Conservation (phyloP, 1,284 basidiomycete genomes). For the Prillingera fragicola region DNA sequence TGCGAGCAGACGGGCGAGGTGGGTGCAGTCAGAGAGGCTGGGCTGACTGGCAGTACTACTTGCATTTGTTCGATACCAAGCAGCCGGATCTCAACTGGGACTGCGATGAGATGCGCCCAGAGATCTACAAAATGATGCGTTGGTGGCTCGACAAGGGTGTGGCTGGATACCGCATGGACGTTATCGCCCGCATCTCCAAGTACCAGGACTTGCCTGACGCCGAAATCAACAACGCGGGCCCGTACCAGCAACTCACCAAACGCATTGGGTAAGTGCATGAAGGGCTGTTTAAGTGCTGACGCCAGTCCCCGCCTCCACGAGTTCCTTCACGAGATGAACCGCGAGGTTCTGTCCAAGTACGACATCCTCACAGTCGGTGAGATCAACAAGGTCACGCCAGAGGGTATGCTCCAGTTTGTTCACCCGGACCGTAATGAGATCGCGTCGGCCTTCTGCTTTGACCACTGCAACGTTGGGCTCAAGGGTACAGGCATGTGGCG, state of each 20-base stretch:
- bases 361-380: constrained; percentile 18
- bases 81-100: constrained; percentile 49
- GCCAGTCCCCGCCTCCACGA: constrained; percentile 61
- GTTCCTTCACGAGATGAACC: constrained; percentile 62
- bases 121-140: constrained; percentile 46
- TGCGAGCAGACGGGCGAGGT: too few species aligned
- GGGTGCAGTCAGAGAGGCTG: too few species aligned
- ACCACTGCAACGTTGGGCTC: constrained; percentile 50
- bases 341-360: constrained; percentile 51
- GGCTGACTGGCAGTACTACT: constrained; percentile 49
- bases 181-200: constrained; percentile 44
- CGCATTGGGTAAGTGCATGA: constrained; percentile 1
- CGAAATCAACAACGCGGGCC: constrained; percentile 53
- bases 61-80: constrained; percentile 45
- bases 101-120: constrained; percentile 38
- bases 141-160: constrained; percentile 52
- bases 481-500: not conserved
- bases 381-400: constrained; percentile 54
- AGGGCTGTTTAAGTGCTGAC: too few species aligned
- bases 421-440: constrained; percentile 56
- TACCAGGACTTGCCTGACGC: constrained; percentile 61
- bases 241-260: constrained; percentile 50
- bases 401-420: constrained; percentile 56
- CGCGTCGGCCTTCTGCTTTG: constrained; percentile 6
- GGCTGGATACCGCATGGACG: constrained; percentile 48